A percentile compares a stretch with the other conserved stretches of the same genome.
Conservation (phyloP, 345 rosid species). For the Carallia brachiata region DNA sequence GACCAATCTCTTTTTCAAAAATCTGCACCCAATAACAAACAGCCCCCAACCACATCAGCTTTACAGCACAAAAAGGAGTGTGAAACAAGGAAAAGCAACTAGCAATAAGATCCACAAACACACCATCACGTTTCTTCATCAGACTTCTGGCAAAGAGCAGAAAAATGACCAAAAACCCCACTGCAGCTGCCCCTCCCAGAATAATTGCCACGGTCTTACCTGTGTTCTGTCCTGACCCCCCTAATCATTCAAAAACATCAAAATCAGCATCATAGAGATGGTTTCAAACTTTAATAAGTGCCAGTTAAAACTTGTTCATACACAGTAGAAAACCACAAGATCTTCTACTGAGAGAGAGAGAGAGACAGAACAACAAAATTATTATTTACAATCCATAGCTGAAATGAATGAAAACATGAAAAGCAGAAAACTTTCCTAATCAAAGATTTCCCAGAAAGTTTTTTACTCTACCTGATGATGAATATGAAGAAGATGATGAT, state of each 20-base stretch:
- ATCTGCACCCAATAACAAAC: conserved; percentile 23
- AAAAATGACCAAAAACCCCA: conserved; percentile 82
- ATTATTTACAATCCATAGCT: background rate
- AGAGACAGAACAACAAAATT: background rate
- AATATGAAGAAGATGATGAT: conserved; percentile 40
- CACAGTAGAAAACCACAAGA: background rate
- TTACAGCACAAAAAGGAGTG: background rate
- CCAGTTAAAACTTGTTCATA: background rate
- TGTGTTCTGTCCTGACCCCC: conserved; percentile 54
- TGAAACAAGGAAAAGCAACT: background rate
- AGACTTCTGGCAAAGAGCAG: conserved; percentile 72
- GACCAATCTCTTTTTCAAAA: conserved; percentile 14
- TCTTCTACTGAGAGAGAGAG: no score
- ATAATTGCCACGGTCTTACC: conserved; percentile 97
- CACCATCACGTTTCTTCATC: conserved; percentile 86
- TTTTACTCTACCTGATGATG: conserved; percentile 40
- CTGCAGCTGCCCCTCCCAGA: conserved; percentile 91
- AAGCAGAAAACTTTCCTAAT: background rate
- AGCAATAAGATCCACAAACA: background rate
- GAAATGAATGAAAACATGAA: background rate
- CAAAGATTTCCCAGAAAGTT: background rate
- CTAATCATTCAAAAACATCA: conserved; percentile 28
- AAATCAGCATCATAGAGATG: background rate
- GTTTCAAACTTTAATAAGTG: background rate
- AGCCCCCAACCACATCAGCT: conserved; percentile 12